Percentiles rank a stretch among this genome's conserved stretches.
These are phyloP conservation scores for Auriscalpium vulgare DNA, from an alignment of 768 basidiomycete species.

Conservation along the genomic window DNA sequence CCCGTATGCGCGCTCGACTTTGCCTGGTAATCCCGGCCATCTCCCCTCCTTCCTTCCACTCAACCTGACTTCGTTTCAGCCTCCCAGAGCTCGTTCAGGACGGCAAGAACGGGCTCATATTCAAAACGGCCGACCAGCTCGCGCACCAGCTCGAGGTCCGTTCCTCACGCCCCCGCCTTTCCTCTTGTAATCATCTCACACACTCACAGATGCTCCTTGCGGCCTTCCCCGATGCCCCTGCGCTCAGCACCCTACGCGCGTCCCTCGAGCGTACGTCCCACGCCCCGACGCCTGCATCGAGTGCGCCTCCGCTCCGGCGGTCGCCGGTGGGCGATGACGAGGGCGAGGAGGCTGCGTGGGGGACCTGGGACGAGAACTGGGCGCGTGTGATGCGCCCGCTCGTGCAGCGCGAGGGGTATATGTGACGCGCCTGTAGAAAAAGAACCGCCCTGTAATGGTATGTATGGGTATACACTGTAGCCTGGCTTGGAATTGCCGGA, in stretches of 20 bases:
- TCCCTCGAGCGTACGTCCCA: slow-evolving; percentile 1
- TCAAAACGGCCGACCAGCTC: slow-evolving; percentile 58
- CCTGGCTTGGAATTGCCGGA: too few species aligned
- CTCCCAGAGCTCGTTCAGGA: slow-evolving; percentile 82
- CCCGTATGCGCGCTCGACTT: slow-evolving; percentile 91
- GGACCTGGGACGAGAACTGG: slow-evolving; percentile 17
- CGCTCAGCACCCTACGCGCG: slow-evolving; percentile 6
- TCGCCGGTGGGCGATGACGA: background rate
- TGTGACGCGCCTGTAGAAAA: too few species aligned
- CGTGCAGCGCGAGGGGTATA: background rate
- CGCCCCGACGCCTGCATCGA: background rate
- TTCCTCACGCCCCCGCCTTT: slow-evolving; percentile 3
- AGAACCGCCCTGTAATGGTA: too few species aligned
- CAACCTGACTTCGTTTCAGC: slow-evolving; percentile 32
- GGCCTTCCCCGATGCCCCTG: slow-evolving; percentile 6
- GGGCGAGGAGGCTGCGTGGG: slow-evolving; percentile 8
- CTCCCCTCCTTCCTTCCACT: background rate
- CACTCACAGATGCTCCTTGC: slow-evolving; percentile 6
- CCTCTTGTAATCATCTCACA: background rate
- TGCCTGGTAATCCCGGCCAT: slow-evolving; percentile 48
- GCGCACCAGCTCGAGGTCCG: slow-evolving; percentile 65
- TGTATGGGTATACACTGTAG: too few species aligned
- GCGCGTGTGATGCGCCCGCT: slow-evolving; percentile 15
- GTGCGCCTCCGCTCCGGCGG: background rate
- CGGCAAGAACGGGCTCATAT: slow-evolving; percentile 77